Evolutionary conservation across 768 basidiomycete genomes (phyloP), one percentile per base, ranked within the genome.

Genomic region (Russula vinacea): DNA sequence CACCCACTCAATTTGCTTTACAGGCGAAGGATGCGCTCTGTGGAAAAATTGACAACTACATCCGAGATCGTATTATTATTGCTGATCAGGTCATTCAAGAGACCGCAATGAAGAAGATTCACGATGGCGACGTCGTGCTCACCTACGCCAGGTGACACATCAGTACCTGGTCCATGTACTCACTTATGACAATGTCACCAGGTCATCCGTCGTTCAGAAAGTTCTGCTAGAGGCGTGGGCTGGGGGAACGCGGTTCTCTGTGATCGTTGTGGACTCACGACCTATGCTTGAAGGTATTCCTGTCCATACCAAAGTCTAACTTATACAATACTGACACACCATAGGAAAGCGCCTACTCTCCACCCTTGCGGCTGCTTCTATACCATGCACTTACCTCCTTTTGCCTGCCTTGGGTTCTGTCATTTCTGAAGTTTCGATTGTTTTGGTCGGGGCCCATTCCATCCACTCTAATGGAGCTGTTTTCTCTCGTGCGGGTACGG

Each of bases 161-260:
- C 58, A 32, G 19, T 6, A 44, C 37, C n/a, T 14, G 8, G 51
- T 62, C 24, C 52, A 51, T 49, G 61, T 39, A 40, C 64, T 37
- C 52, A 49, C 61, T 9, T 19, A 55, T 49, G 29, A 68, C 57
- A 16, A 45, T n/a, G 40, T 60, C 32, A 29, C 6, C 62, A 96
- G 95, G 74, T 98, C 95, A 17, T 98, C 95, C 0, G 86, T 98
- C 0, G 94, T 98, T 4, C 93, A 98, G 74, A 90, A 92, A 70
- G 88, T 93, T 7, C 72, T 99, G 3, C 76, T 98, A 7, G 80
- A 83, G 57, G 92, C 95, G 11, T 85, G 90, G 71, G 77, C 80
- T 56, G 83, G 83, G 19, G 88, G 89, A 9, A 91, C 87, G 67
- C 78, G 77, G 47, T 97, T 99, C 73, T 91, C 90, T 0, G 95